phyloP scores from a whole-genome alignment of 306 rosid genomes.

The Albizia julibrissin region DNA sequence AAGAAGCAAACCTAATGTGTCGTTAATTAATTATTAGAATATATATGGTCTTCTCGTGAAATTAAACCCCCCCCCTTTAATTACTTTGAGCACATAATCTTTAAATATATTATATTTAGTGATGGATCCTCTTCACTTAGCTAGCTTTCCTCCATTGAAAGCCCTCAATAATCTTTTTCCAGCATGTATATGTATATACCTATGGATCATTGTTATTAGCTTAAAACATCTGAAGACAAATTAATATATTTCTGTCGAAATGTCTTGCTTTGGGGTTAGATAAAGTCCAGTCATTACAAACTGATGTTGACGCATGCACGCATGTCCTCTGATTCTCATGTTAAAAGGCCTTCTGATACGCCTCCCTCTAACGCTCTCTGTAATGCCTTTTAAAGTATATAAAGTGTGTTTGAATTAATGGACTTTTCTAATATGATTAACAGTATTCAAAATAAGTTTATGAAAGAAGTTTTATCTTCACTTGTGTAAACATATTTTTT shows the following conservation, averaged over 20 bases:
- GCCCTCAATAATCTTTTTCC: not conserved
- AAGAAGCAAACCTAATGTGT: slow-evolving; percentile 4
- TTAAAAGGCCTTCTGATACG: no score
- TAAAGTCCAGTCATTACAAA: not conserved
- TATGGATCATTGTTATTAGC: not conserved
- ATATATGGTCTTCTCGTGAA: slow-evolving; percentile 2
- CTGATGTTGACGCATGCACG: not conserved
- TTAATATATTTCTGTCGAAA: not conserved
- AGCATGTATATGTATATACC: not conserved
- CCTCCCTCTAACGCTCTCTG: no score
- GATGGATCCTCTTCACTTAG: not conserved
- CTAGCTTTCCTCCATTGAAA: no score
- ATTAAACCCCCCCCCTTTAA: not conserved
- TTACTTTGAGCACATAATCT: not conserved
- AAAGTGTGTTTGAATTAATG: no score
- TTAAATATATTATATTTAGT: no score
- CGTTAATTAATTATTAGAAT: slow-evolving; percentile 4
- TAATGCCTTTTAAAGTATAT: no score
- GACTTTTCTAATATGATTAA: no score
- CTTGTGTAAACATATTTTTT: no score
- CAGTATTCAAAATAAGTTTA: no score
- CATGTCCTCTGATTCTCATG: not conserved
- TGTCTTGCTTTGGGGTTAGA: not conserved
- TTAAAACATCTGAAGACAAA: not conserved
- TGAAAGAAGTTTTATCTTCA: no score